Conservation (phyloP, 2,329 filamentous ascomycete species). For the Coleophoma eucalyptorum region DNA sequence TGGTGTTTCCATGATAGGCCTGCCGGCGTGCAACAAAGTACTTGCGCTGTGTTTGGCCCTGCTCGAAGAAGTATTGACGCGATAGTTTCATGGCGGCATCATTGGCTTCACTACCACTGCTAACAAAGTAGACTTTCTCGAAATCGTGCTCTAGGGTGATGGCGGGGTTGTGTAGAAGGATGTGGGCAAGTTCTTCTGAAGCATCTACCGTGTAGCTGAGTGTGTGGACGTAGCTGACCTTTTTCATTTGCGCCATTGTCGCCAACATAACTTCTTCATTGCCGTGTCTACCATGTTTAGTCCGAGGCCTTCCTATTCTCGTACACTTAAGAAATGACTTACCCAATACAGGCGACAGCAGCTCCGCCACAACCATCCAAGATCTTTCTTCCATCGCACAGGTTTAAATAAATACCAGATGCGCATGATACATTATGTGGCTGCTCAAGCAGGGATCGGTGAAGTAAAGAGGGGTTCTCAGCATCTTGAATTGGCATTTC, state of each 20-base stretch:
- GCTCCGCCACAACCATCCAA: constrained; percentile 71
- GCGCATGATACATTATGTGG: not conserved
- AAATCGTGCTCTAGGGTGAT: not conserved
- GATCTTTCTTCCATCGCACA: constrained; percentile 30
- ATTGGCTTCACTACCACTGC: constrained; percentile 54
- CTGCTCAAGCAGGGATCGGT: not conserved
- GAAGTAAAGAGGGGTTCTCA: not conserved
- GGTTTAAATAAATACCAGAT: not conserved
- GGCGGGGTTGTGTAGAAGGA: not conserved
- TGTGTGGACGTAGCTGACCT: constrained; percentile 53
- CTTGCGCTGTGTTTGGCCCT: constrained; percentile 35
- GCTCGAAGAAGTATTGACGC: constrained; percentile 59
- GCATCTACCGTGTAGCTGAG: constrained; percentile 50
- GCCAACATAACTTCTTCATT: constrained; percentile 54
- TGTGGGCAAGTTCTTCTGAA: constrained; percentile 38
- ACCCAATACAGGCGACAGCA: constrained; percentile 65
- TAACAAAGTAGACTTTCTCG: constrained; percentile 20
- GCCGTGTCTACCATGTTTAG: constrained; percentile 37
- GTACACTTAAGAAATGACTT: too few relatives aligned
- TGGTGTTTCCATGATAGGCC: constrained; percentile 65
- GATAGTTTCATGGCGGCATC: constrained; percentile 64
- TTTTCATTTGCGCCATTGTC: constrained; percentile 51
- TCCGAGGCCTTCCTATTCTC: too few relatives aligned
- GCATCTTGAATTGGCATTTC: not conserved
- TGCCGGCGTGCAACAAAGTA: constrained; percentile 59